Evolutionary conservation across 2,329 filamentous ascomycete genomes (phyloP), one percentile per base, ranked within the genome.

Genomic region (Capronia americana): DNA sequence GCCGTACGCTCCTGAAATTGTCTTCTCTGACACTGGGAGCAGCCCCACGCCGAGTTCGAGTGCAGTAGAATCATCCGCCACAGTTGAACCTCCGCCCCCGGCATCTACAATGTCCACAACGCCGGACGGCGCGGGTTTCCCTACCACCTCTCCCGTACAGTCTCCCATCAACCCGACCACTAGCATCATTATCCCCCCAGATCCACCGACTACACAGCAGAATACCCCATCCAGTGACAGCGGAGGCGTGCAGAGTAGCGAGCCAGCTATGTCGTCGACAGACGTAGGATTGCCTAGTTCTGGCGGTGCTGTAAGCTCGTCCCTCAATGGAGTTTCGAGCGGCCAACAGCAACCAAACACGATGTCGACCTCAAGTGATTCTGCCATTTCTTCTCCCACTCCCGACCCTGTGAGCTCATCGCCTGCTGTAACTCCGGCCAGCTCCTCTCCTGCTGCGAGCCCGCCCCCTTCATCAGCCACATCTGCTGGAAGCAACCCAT

Each of bases 1-100:
- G 34, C 68, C 68, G n/a, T 64, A 63, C 57, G 41, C 65, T 24
- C 68, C 68, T 11, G 23, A 48, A 5, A 64, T 70, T 48, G 58
- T 59, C 10, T 66, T 68, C 41, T 17, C 55, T 8, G 59, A 61
- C n/a, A 38, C 51, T 8, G 53, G 44, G 5, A 53, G 24, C 28
- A 60, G 34, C 8, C 4, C 53, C 1, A n/a, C 26, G 28, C 26
- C 53, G 11, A 55, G 53, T 55, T 32, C 59, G 10, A 58, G 51
- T 20, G 17, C 11, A 12, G 38, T 12, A 23, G 46, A 26, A 11
- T 59, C 58, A 24, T 69, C 67, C 34, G 65, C 61, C 1, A 61
- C 38, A 14, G 46, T 55, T 12, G 53, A 28, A 11, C 53, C 53
- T 11, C 53, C 53, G 7, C 28, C 53, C 10, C 50, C 57, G 32